These are phyloP conservation scores for Xylaria sp. DNA, from an alignment of 2,329 filamentous ascomycete genomes.

Conservation along the genomic window DNA sequence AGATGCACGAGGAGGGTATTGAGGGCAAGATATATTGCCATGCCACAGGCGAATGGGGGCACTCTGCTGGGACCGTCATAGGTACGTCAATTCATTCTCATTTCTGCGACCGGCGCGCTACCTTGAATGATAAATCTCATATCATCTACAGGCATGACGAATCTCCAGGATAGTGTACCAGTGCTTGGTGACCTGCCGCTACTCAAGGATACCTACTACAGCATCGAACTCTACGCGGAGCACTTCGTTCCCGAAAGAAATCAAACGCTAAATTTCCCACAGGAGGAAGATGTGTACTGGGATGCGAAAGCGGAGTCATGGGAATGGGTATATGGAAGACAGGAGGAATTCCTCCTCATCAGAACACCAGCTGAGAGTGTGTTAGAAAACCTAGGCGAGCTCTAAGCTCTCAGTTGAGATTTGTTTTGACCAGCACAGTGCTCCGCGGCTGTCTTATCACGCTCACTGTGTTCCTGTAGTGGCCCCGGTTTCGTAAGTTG, in stretches of 20 bases:
- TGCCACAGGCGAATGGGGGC: slow-evolving; percentile 57
- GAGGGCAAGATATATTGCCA: slow-evolving; percentile 56
- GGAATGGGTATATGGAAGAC: slow-evolving; percentile 56
- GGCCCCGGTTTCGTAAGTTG: too few relatives aligned
- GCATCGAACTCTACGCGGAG: slow-evolving; percentile 55
- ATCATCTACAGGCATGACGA: slow-evolving; percentile 51
- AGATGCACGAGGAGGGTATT: slow-evolving; percentile 52
- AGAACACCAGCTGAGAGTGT: slow-evolving; percentile 29
- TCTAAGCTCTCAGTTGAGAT: slow-evolving; percentile 15
- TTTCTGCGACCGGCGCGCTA: neutral
- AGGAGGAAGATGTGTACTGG: slow-evolving; percentile 58
- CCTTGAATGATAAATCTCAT: neutral
- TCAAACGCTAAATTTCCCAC: slow-evolving; percentile 51
- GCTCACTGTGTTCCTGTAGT: too few relatives aligned
- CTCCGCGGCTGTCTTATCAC: too few relatives aligned
- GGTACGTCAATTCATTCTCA: slow-evolving; percentile 41
- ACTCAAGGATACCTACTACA: slow-evolving; percentile 54
- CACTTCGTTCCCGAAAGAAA: slow-evolving; percentile 54
- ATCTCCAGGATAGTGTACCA: slow-evolving; percentile 54
- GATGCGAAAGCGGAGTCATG: slow-evolving; percentile 46
- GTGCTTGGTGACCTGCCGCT: slow-evolving; percentile 53
- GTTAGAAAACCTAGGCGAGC: slow-evolving; percentile 21
- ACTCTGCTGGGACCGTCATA: slow-evolving; percentile 54
- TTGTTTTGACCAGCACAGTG: too few relatives aligned
- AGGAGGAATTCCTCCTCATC: slow-evolving; percentile 52